These are phyloP conservation scores for Capronia epimyces DNA, from an alignment of 2,329 filamentous ascomycete species.

Conservation along the genomic window DNA sequence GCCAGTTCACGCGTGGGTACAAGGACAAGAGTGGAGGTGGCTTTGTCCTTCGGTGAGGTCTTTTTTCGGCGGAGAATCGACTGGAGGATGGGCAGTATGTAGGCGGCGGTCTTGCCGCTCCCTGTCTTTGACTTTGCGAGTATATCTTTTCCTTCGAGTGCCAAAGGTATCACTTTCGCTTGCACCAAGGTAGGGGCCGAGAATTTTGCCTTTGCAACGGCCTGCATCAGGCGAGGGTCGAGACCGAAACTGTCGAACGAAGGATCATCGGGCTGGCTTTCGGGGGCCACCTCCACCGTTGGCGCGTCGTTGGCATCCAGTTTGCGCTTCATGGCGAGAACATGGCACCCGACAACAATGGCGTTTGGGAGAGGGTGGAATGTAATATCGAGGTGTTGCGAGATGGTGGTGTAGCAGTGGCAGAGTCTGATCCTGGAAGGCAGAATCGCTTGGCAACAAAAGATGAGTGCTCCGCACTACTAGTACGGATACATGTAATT, in stretches of 20 bases:
- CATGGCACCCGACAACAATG: not conserved
- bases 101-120: slow-evolving; percentile 96
- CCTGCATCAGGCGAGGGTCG: slow-evolving; percentile 79
- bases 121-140: slow-evolving; percentile 90
- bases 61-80: slow-evolving; percentile 73
- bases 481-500: too few species aligned
- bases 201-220: slow-evolving; percentile 77
- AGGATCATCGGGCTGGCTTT: slow-evolving; percentile 28
- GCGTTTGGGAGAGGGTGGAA: not conserved
- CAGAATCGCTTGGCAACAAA: too few species aligned
- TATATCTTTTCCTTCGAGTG: slow-evolving; percentile 81
- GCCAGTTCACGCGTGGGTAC: slow-evolving; percentile 93
- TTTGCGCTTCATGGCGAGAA: slow-evolving; percentile 45
- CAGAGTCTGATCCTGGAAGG: too few species aligned
- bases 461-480: too few species aligned
- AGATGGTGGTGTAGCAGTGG: too few species aligned
- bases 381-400: too few species aligned
- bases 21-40: slow-evolving; percentile 60
- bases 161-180: slow-evolving; percentile 77
- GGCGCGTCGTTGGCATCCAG: slow-evolving; percentile 46
- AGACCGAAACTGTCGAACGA: slow-evolving; percentile 74
- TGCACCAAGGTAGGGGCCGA: slow-evolving; percentile 84
- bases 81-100: slow-evolving; percentile 82
- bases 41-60: slow-evolving; percentile 37
- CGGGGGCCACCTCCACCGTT: slow-evolving; percentile 31